Percentiles rank a stretch among this genome's conserved stretches.
Evolutionary conservation across 2,329 filamentous ascomycete genomes (phyloP).

Genomic region (Fusarium pseudoanthophilum): DNA sequence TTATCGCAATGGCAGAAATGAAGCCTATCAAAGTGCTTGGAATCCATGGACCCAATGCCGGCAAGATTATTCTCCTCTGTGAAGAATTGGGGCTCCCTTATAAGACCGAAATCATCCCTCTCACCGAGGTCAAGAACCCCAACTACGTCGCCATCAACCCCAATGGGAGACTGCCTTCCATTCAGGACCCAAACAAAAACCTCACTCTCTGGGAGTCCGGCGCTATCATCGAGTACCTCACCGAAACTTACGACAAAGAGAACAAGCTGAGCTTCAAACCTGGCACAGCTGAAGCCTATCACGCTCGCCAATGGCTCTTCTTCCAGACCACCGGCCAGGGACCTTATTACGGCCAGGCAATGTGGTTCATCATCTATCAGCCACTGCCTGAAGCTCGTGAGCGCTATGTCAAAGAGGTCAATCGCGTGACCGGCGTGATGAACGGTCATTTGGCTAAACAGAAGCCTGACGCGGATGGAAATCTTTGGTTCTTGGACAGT

Average conservation of each 20-base stretch:
- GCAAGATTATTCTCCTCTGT: not conserved
- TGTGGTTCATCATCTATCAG: conserved; percentile 3
- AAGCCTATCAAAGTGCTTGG: not conserved
- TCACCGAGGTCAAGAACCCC: not conserved
- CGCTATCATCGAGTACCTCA: not conserved
- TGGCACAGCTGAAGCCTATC: not conserved
- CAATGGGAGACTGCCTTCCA: not conserved
- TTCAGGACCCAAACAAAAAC: not conserved
- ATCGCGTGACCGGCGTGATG: rapidly evolving
- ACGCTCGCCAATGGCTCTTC: not conserved
- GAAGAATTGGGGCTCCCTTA: not conserved
- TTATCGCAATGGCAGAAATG: not conserved
- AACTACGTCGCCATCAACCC: not conserved
- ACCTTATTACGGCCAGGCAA: not conserved
- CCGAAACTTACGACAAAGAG: not conserved
- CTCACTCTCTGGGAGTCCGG: not conserved
- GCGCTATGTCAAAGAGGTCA: not conserved
- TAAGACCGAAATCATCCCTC: not conserved
- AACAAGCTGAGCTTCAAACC: not conserved
- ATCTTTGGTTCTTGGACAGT: not conserved
- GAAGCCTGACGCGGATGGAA: not conserved
- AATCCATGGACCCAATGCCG: not conserved
- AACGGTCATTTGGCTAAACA: not conserved
- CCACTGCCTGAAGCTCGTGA: not conserved
- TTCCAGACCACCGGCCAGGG: conserved; percentile 1